A percentile compares a stretch with the other conserved stretches of the same genome.
Evolutionary conservation across 192 early-diverging fungal species (phyloP).

Genomic region (Mortierella antarctica): DNA sequence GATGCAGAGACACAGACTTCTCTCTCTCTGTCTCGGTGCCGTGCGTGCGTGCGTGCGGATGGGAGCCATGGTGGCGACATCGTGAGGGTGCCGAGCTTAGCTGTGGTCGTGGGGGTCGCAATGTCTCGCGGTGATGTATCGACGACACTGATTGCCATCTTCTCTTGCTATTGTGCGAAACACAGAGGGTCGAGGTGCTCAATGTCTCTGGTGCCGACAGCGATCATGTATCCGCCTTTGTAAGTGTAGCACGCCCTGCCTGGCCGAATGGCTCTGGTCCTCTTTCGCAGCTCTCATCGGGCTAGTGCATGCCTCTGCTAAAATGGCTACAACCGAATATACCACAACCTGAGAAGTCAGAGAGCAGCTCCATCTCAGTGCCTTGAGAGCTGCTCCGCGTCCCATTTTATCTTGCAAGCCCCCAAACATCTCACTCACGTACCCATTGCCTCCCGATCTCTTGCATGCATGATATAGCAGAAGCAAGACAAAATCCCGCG

Average conservation of each 20-base stretch:
- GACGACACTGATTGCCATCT: too few species aligned
- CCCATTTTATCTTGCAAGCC: neutral
- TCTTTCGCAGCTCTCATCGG: neutral
- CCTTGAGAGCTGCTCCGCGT: neutral
- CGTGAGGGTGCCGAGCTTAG: too few species aligned
- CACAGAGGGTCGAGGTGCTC: constrained; percentile 34
- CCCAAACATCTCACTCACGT: neutral
- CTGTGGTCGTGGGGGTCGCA: too few species aligned
- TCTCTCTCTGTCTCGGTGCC: too few species aligned
- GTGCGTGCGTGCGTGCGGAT: too few species aligned
- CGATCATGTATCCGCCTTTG: constrained; percentile 11
- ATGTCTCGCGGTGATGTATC: too few species aligned
- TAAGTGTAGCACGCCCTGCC: constrained; percentile 11
- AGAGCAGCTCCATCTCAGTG: too few species aligned
- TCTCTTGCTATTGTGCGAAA: neutral
- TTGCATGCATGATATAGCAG: constrained; percentile 1
- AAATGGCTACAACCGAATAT: neutral
- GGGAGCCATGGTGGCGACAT: too few species aligned
- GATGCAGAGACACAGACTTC: too few species aligned
- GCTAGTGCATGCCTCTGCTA: neutral
- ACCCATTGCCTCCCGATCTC: neutral
- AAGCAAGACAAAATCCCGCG: constrained; percentile 7
- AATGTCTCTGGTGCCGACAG: constrained; percentile 11
- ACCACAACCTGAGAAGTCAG: too few species aligned
- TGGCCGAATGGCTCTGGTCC: neutral